Conservation (phyloP, 2,329 filamentous ascomycete species). For the Waltergamsia citrina region DNA sequence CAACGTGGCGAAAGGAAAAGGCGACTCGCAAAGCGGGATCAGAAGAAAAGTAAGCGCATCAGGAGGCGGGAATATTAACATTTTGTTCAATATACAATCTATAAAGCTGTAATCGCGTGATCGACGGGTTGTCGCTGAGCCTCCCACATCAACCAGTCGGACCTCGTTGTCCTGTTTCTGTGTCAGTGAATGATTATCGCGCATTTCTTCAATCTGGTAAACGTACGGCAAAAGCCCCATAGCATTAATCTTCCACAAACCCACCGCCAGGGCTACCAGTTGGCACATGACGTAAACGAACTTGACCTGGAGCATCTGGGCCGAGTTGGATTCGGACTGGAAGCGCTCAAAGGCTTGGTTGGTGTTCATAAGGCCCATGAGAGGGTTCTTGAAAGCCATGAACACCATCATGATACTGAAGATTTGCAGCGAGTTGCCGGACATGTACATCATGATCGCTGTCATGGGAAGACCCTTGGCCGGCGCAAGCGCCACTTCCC, state of each 20-base stretch:
- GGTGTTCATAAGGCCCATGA: slow-evolving; percentile 73
- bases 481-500: slow-evolving; percentile 90
- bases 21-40: slow-evolving; percentile 21
- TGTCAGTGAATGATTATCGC: slow-evolving; percentile 2
- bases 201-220: not conserved
- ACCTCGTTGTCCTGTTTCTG: slow-evolving; percentile 68
- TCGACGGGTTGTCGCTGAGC: slow-evolving; percentile 60
- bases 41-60: slow-evolving; percentile 28
- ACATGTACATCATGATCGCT: slow-evolving; percentile 99
- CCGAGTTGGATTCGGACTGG: slow-evolving; percentile 69
- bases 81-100: slow-evolving; percentile 7
- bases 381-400: slow-evolving; percentile 95
- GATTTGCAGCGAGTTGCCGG: slow-evolving; percentile 93
- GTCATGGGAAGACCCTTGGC: slow-evolving; percentile 97
- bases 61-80: slow-evolving; percentile 21
- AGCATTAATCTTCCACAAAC: slow-evolving; percentile 91
- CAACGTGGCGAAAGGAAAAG: slow-evolving; percentile 41
- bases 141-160: slow-evolving; percentile 98
- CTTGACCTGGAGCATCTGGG: slow-evolving; percentile 74
- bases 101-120: slow-evolving; percentile 53
- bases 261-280: slow-evolving; percentile 70
- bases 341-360: slow-evolving; percentile 87
- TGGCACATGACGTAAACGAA: slow-evolving; percentile 82
- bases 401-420: slow-evolving; percentile 99
- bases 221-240: slow-evolving; percentile 92